Evolutionary conservation across 805 yeast species (phyloP), one percentile per base, ranked within the genome.

Genomic region (Candida rishiriensis): DNA sequence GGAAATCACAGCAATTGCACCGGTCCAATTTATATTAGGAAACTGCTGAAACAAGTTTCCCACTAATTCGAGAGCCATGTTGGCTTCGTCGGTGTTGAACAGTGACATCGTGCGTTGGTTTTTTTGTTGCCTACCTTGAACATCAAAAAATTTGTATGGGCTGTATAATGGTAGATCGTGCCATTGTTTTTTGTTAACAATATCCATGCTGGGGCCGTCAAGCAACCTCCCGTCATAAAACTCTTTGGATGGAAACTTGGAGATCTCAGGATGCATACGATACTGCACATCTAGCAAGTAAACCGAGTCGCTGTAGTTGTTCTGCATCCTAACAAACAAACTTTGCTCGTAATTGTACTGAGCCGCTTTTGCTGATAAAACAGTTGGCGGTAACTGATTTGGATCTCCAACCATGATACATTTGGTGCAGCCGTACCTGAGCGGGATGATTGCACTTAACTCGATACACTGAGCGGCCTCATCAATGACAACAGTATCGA

Each of bases 361-460:
- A 1, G 95, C 83, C 1, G 99, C 98, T 12, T 80, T 83, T 54
- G 85, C 89, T 0, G 97, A 91, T 15, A 93, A 66, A 10, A 91
- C 98, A 0, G 99, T 91, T 0, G 99, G 99, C 0, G 99, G 99
- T 50, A 93, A 73, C 67, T 93, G 99, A 61, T 93, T 90, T 2
- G 98, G 98, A 68, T 93, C 99, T 62, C 99, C 99, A 38, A 93
- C 99, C 95, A 93, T 85, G 39, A 93, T 84, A 68, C 98, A 91
- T 43, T 81, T 79, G 47, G 75, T 81, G 55, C 95, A 86, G 1
- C 98, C 98, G 61, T 90, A 93, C 57, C 95, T 72, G 51, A 93
- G 69, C 0, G 99, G 99, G 55, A 91, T 91, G 21, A 93, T 76
- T 0, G 95, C 86, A 8, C 97, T 88, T 31, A 91, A 61, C 60